phyloP scores from a whole-genome alignment of 108 stramenopile species.

The Skeletonema tropicum region DNA sequence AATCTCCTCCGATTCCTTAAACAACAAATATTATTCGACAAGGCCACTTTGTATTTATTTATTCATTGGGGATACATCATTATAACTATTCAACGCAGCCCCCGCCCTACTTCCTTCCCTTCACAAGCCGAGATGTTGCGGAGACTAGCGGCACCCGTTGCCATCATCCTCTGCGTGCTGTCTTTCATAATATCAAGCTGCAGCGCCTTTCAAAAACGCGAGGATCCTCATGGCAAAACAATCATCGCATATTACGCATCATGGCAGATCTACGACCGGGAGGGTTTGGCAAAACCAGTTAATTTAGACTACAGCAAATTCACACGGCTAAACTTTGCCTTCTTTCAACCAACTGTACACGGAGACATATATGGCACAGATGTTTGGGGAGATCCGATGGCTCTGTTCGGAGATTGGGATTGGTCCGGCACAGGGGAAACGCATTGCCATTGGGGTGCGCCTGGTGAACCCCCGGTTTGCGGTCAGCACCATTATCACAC shows the following conservation, averaged over 20 bases:
- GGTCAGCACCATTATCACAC: not conserved
- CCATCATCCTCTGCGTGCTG: not conserved
- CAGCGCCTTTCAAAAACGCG: not conserved
- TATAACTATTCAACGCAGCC: no score
- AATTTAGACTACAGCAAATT: slow-evolving; percentile 45
- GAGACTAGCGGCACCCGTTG: not conserved
- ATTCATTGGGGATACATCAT: no score
- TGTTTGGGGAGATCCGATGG: slow-evolving; percentile 34
- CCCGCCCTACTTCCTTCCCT: no score
- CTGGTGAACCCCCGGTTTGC: slow-evolving; percentile 28
- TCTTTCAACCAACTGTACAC: slow-evolving; percentile 29
- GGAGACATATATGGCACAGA: slow-evolving; percentile 50
- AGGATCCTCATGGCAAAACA: slow-evolving; percentile 16
- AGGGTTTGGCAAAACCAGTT: slow-evolving; percentile 30
- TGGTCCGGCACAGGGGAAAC: not conserved
- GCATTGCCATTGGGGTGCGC: slow-evolving; percentile 28
- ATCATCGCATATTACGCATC: slow-evolving; percentile 49
- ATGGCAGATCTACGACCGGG: slow-evolving; percentile 53
- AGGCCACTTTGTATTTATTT: no score
- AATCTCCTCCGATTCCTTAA: no score
- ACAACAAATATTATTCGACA: no score
- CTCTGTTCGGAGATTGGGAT: slow-evolving; percentile 32
- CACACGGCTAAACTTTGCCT: slow-evolving; percentile 49
- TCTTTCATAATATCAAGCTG: not conserved
- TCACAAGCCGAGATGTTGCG: not conserved